A percentile compares a stretch with the other conserved stretches of the same genome.
phyloP scores from a whole-genome alignment of 225 moss, liverwort and hornwort genomes.

The Marchantia paleacea region DNA sequence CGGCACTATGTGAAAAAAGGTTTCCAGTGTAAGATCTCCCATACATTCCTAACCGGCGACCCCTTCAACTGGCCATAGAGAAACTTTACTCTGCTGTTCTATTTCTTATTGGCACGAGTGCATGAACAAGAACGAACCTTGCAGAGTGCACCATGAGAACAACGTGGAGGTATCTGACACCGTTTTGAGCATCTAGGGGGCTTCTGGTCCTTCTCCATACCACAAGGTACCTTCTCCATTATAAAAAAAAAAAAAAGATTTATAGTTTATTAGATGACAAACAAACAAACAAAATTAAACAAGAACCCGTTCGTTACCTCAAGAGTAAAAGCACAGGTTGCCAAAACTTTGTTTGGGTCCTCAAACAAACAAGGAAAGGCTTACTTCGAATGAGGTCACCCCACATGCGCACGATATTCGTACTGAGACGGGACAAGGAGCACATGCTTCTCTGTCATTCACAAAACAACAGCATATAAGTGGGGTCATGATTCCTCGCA shows the following conservation, averaged over 20 bases:
- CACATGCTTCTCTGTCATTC: slow-evolving; percentile 73
- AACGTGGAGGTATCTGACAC: slow-evolving; percentile 61
- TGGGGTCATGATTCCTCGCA: not conserved
- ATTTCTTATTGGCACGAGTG: not conserved
- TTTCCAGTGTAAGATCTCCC: no score
- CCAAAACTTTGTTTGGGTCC: not conserved
- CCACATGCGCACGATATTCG: slow-evolving; percentile 88
- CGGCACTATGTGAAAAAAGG: no score
- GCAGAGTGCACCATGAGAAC: slow-evolving; percentile 61
- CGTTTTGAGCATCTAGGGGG: slow-evolving; percentile 75
- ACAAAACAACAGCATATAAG: not conserved
- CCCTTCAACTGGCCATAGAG: not conserved
- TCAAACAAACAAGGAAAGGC: slow-evolving; percentile 5
- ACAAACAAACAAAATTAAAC: not conserved
- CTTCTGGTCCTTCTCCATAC: slow-evolving; percentile 78
- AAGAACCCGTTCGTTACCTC: not conserved
- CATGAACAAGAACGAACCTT: slow-evolving; percentile 45
- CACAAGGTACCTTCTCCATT: slow-evolving; percentile 74
- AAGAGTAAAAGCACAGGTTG: not conserved
- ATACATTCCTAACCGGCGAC: not conserved
- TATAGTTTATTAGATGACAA: not conserved
- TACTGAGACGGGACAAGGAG: slow-evolving; percentile 82
- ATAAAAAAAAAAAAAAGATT: not conserved
- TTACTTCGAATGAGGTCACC: slow-evolving; percentile 72
- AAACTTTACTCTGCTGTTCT: not conserved